Base-by-base conservation (phyloP, 2,329 filamentous ascomycete species). In the Reticulascus tulasneorum region DNA sequence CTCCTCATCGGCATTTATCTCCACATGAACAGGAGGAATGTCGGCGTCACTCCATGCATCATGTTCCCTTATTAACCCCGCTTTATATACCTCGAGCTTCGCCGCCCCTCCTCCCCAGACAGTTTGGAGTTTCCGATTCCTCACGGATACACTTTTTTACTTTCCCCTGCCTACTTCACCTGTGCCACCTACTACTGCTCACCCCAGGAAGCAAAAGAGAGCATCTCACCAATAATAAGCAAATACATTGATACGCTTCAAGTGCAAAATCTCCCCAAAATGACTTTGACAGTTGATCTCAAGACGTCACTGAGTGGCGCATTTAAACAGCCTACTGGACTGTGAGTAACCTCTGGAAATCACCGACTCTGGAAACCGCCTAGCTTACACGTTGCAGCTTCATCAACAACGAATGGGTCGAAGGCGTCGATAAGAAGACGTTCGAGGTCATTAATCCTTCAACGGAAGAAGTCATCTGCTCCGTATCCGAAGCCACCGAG, bases 341-440 rank as follows among this genome's bases (percentile, higher is more conserved):
- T 81, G 76, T 81, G 65, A 59, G 77, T 63, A 20, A 34, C 13
- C 4, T 27, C 33, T 24, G 23, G n/a, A n/a, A n/a, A n/a, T n/a
- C n/a, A n/a, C n/a, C n/a, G n/a, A n/a, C n/a, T n/a, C n/a, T n/a
- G n/a, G n/a, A n/a, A n/a, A n/a, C n/a, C n/a, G n/a, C n/a, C 52
- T 57, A 47, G 60, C 43, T 28, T 21, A n/a, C 12, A 23, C 7
- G 7, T 7, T 15, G 9, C 54, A 87, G 84, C 44, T 93, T 87
- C 76, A 93, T 94, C 77, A 90, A 93, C 77, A 90, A 91, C 64
- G 84, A 96, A 66, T 96, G 83, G 69, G 79, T 94, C 47, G 80
- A 84, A 63, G 75, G 80, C 59, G 81, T 84, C 46, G 86, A 94
- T 53, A 89, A 89, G 69, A 84, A 87, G 77, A 89, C 83, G 50